These are phyloP conservation scores for Bremia lactucae DNA, from an alignment of 352 stramenopile genomes.

Conservation along the genomic window DNA sequence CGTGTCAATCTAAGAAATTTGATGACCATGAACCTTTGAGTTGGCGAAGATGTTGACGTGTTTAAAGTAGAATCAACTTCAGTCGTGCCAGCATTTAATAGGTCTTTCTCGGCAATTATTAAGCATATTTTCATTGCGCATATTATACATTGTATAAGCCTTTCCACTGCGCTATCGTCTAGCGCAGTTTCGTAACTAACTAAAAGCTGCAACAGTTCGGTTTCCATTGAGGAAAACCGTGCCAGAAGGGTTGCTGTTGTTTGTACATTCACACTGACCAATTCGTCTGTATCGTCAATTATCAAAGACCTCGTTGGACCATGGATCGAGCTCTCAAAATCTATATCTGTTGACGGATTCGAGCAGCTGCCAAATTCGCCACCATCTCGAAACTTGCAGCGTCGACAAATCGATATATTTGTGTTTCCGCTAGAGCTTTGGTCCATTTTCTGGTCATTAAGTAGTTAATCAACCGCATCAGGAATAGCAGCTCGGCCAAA, in stretches of 20 bases:
- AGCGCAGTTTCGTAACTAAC: conserved; percentile 50
- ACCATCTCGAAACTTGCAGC: conserved; percentile 9
- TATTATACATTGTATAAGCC: conserved; percentile 60
- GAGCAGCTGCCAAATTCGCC: conserved; percentile 1
- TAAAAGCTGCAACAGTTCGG: conserved; percentile 60
- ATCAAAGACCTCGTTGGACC: conserved; percentile 2
- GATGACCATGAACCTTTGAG: conserved; percentile 15
- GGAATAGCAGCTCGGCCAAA: conserved; percentile 69
- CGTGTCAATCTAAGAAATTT: conserved; percentile 1
- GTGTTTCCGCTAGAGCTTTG: conserved; percentile 2
- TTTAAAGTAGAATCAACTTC: conserved; percentile 16
- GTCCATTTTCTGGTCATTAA: conserved; percentile 14
- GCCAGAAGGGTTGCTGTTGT: conserved; percentile 31
- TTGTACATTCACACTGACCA: conserved; percentile 15
- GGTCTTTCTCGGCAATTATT: conserved; percentile 45
- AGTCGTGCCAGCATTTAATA: conserved; percentile 15
- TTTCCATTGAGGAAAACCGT: conserved; percentile 57
- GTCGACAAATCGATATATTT: conserved; percentile 1
- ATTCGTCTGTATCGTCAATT: conserved; percentile 4
- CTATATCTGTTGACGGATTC: conserved; percentile 15
- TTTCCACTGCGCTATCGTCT: conserved; percentile 25
- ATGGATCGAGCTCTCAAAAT: conserved; percentile 25
- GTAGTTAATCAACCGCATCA: conserved; percentile 35
- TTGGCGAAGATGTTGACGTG: conserved; percentile 16
- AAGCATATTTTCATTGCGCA: conserved; percentile 37